Evolutionary conservation across 345 rosid genomes (phyloP).

Genomic region (Garcia nutans): DNA sequence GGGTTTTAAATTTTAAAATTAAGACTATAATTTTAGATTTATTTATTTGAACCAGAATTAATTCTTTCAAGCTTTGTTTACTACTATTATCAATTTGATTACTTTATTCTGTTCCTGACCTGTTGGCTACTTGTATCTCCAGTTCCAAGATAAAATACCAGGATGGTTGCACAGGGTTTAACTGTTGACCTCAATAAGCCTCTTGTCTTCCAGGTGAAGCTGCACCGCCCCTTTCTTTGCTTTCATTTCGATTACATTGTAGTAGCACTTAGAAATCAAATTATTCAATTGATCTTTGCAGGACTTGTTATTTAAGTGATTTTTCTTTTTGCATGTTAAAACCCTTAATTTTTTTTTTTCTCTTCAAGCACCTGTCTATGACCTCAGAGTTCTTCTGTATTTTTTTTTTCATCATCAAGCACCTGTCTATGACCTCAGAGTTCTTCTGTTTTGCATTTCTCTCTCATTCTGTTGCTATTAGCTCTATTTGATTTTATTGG

Average conservation of each 20-base stretch:
- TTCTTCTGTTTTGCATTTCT: background rate
- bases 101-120: background rate
- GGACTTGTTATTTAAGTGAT: background rate
- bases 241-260: too few relatives aligned
- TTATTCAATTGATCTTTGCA: background rate
- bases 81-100: background rate
- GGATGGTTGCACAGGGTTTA: constrained; percentile 81
- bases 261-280: too few relatives aligned
- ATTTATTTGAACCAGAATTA: background rate
- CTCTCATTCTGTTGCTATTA: background rate
- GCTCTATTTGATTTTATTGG: background rate
- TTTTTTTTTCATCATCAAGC: too few relatives aligned
- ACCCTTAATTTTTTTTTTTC: too few relatives aligned
- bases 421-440: too few relatives aligned
- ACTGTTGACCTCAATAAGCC: constrained; percentile 83
- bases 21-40: background rate
- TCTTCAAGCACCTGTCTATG: too few relatives aligned
- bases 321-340: too few relatives aligned
- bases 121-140: constrained; percentile 1
- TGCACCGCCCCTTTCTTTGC: constrained; percentile 3
- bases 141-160: constrained; percentile 27
- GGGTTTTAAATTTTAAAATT: background rate
- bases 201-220: constrained; percentile 84
- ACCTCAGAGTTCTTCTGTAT: too few relatives aligned
- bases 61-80: background rate